Base-by-base conservation (phyloP, 1,139 yeast species). In the Blastobotrys aristatus region DNA sequence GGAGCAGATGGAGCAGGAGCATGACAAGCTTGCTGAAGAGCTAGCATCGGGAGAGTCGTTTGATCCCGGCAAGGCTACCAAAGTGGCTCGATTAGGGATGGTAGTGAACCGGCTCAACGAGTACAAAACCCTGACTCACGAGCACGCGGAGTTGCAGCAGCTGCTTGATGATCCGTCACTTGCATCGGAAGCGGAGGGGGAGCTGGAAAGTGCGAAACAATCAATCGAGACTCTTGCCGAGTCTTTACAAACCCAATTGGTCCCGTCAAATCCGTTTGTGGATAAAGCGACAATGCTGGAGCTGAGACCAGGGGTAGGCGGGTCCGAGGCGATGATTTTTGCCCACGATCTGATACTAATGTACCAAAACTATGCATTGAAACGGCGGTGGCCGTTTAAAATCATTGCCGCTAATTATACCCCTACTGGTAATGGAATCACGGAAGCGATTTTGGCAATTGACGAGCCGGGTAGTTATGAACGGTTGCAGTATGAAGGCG, bases 261-360 rank as follows among this genome's bases (percentile, higher is more conserved):
- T 89, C 30, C 97, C 97, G 1, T 79, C 86, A 2, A 82, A 85
- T 54, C 81, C 82, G 43, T 86, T 85, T 62, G 76, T 84, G 2
- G 95, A 86, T 47, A 80, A 78, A 51, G 81, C 95, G 0, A 84
- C 96, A 44, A 72, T 92, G 13, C 58, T 92, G 17, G 99, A 92
- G 64, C 66, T 92, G 24, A 74, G 97, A 49, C 97, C 98, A 0
- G 98, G 99, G 1, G 90, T 92, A 1, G 98, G 99, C 13, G 99
- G 99, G 2, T 77, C 82, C 5, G 99, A 92, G 60, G 97, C 98
- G 0, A 80, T 84, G 63, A 74, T 92, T 6, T 92, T 92, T 64
- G 79, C 97, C 0, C 76, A 75, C 42, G 95, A 94, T 62, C 68
- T 92, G 52, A 66, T 89, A 53, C 73, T 76, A 50, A 88, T 94